Evolutionary conservation across 306 rosid genomes (phyloP).

Genomic region (Cucumis melo): DNA sequence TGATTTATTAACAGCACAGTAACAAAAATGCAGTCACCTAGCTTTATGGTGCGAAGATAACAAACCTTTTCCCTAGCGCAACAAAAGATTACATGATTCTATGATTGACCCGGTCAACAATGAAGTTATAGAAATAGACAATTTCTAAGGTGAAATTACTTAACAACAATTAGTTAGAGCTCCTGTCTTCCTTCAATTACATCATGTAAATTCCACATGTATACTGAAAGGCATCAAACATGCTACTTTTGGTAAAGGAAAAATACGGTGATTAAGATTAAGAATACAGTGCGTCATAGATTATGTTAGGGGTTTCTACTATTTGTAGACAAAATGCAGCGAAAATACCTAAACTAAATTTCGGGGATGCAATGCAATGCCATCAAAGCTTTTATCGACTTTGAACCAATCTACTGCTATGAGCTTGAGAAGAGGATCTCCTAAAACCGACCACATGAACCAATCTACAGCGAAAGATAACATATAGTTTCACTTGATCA

Average conservation of each 20-base stretch:
- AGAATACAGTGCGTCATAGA: not conserved
- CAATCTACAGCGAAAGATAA: too few species aligned
- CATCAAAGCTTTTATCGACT: slow-evolving; percentile 41
- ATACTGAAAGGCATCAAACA: not conserved
- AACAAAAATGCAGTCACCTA: too few species aligned
- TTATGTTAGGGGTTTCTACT: not conserved
- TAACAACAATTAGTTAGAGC: not conserved
- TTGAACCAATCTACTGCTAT: too few species aligned
- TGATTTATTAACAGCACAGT: too few species aligned
- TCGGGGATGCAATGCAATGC: slow-evolving; percentile 59
- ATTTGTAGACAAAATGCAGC: not conserved
- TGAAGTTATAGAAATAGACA: too few species aligned
- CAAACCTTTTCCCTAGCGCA: too few species aligned
- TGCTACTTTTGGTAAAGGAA: not conserved
- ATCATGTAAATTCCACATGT: not conserved
- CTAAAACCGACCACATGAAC: too few species aligned
- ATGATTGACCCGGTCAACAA: too few species aligned
- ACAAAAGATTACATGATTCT: too few species aligned
- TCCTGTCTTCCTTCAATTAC: not conserved
- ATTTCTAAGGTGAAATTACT: not conserved
- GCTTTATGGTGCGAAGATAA: too few species aligned
- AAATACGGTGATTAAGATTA: not conserved
- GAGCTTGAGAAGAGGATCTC: too few species aligned
- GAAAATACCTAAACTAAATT: slow-evolving; percentile 58
- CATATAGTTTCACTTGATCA: too few species aligned